Conservation (phyloP, 106 monocot species). For the Platanthera guangdongensis region DNA sequence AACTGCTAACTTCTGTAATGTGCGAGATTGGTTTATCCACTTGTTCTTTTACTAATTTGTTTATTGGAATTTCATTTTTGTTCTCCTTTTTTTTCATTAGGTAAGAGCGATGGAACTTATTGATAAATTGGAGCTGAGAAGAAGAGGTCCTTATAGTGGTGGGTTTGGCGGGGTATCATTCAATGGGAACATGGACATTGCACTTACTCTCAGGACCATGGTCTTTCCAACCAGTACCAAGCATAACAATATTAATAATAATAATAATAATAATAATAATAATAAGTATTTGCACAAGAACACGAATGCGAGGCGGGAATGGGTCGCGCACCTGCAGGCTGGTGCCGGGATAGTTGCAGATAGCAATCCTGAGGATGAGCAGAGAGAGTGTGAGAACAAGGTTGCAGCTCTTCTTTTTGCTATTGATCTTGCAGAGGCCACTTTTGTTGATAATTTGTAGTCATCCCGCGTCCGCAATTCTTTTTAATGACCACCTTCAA, state of each 20-base stretch:
- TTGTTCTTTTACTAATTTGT: neutral
- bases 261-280: neutral
- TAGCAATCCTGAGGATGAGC: conserved; percentile 68
- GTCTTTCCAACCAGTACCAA: conserved; percentile 11
- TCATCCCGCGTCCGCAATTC: neutral
- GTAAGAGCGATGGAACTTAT: conserved; percentile 75
- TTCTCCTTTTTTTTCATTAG: conserved; percentile 15
- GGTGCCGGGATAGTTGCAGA: conserved; percentile 86
- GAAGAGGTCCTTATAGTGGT: conserved; percentile 65
- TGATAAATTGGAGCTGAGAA: conserved; percentile 56
- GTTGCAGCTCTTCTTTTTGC: conserved; percentile 69
- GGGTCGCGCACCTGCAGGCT: conserved; percentile 46
- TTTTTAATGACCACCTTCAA: neutral
- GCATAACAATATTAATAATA: neutral
- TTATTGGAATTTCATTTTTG: neutral
- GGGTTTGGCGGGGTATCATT: conserved; percentile 55
- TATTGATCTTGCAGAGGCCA: conserved; percentile 69
- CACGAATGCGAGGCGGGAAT: conserved; percentile 11
- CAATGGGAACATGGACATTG: conserved; percentile 31
- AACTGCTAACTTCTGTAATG: neutral
- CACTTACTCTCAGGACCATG: conserved; percentile 20
- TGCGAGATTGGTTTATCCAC: neutral
- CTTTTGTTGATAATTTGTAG: conserved; percentile 30
- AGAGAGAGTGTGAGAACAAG: conserved; percentile 73
- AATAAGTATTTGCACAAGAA: neutral